Percentiles rank a stretch among this genome's conserved stretches.
Conservation (phyloP, 1,139 yeast species). For the Yamadazyma aaseri region DNA sequence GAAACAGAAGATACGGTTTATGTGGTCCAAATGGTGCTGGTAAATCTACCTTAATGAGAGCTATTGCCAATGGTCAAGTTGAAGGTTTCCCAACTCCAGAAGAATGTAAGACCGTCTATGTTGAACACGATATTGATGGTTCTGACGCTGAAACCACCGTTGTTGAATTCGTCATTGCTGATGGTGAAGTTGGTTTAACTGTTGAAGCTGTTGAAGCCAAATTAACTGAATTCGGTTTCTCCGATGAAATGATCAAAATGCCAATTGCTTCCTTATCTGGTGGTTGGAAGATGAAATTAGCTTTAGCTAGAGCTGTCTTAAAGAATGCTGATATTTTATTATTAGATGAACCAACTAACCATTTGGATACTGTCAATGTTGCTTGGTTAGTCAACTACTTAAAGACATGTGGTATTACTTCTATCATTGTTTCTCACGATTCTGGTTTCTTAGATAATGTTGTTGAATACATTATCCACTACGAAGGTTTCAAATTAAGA, state of each 20-base stretch:
- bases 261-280: slow-evolving; percentile 97
- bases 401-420: slow-evolving; percentile 96
- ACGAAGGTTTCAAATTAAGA: slow-evolving; percentile 99
- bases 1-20: slow-evolving; percentile 99
- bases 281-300: slow-evolving; percentile 99
- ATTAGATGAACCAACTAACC: slow-evolving; percentile 99
- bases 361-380: slow-evolving; percentile 98
- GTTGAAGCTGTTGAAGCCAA: slow-evolving; percentile 65
- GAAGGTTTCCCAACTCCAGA: slow-evolving; percentile 99
- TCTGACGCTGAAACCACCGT: slow-evolving; percentile 95
- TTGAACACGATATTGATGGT: slow-evolving; percentile 99
- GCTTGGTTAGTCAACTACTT: slow-evolving; percentile 99
- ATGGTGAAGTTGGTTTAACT: slow-evolving; percentile 79
- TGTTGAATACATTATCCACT: slow-evolving; percentile 97
- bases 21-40: slow-evolving; percentile 99
- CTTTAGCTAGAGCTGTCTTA: slow-evolving; percentile 98
- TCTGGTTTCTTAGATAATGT: slow-evolving; percentile 99
- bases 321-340: slow-evolving; percentile 97
- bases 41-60: slow-evolving; percentile 99
- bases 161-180: slow-evolving; percentile 79
- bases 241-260: slow-evolving; percentile 87
- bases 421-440: slow-evolving; percentile 98
- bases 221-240: slow-evolving; percentile 86
- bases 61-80: slow-evolving; percentile 99
- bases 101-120: slow-evolving; percentile 98